These are phyloP conservation scores for Chrysosporium queenslandicum DNA, from an alignment of 2,329 filamentous ascomycete genomes.

Conservation along the genomic window DNA sequence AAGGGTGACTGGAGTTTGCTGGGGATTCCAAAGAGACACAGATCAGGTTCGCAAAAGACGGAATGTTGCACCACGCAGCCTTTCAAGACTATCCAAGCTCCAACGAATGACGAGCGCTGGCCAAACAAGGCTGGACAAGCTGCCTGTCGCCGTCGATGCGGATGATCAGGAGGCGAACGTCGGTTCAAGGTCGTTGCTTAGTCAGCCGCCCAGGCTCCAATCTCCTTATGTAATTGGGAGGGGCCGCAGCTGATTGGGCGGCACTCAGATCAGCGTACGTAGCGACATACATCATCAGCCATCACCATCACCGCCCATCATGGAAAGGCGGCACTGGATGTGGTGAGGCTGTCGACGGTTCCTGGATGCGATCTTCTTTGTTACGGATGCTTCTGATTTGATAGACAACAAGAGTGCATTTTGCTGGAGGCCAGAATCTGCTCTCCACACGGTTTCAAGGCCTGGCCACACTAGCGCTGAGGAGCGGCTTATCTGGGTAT, in stretches of 20 bases:
- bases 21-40: not conserved
- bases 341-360: not conserved
- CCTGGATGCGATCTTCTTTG: not conserved
- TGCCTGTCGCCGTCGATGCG: not conserved
- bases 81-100: not conserved
- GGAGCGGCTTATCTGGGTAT: not conserved
- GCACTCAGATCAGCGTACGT: not conserved
- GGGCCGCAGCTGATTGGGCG: not conserved
- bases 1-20: not conserved
- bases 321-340: not conserved
- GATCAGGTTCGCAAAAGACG: not conserved
- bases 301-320: not conserved
- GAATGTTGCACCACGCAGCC: not conserved
- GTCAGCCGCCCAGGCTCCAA: not conserved
- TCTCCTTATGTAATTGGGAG: not conserved
- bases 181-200: not conserved
- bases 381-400: not conserved
- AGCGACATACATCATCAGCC: not conserved
- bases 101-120: not conserved
- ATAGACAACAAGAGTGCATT: not conserved
- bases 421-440: not conserved
- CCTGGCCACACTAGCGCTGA: slow-evolving; percentile 8
- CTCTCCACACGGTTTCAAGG: slow-evolving; percentile 2
- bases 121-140: not conserved
- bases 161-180: not conserved